phyloP scores from a whole-genome alignment of 1,139 yeast species.

The Yamadazyma aaseri region DNA sequence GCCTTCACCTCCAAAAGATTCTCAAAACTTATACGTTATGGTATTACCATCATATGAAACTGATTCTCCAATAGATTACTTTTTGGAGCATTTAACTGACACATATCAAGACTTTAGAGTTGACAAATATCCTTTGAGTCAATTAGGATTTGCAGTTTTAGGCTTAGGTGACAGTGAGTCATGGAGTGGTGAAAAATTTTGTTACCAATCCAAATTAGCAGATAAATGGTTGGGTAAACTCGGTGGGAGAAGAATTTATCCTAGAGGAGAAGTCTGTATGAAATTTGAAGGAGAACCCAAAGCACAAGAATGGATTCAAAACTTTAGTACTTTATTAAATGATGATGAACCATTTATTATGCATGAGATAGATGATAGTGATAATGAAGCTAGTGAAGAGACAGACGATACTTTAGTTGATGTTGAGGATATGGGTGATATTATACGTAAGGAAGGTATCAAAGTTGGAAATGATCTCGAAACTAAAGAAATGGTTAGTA shows the following conservation, averaged over 20 bases:
- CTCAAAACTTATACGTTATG: slow-evolving; percentile 59
- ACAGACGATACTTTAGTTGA: slow-evolving; percentile 57
- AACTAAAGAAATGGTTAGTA: slow-evolving; percentile 85
- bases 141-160: slow-evolving; percentile 79
- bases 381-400: slow-evolving; percentile 40
- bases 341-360: slow-evolving; percentile 64
- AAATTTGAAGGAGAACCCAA: slow-evolving; percentile 64
- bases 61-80: slow-evolving; percentile 88
- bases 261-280: slow-evolving; percentile 83
- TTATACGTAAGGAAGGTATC: slow-evolving; percentile 41
- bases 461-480: slow-evolving; percentile 20
- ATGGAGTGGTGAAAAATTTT: slow-evolving; percentile 81
- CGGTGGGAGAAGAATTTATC: slow-evolving; percentile 83
- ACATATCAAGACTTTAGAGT: slow-evolving; percentile 83
- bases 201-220: slow-evolving; percentile 78
- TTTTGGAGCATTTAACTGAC: slow-evolving; percentile 75
- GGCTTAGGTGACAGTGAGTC: slow-evolving; percentile 89
- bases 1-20: slow-evolving; percentile 46
- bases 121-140: slow-evolving; percentile 71
- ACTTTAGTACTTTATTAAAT: slow-evolving; percentile 55
- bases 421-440: slow-evolving; percentile 81
- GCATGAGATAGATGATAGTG: slow-evolving; percentile 35
- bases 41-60: slow-evolving; percentile 91
- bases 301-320: slow-evolving; percentile 65
- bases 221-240: slow-evolving; percentile 78